Evolutionary conservation across 2,329 filamentous ascomycete genomes (phyloP).

Genomic region (Orbilia ellipsospora): DNA sequence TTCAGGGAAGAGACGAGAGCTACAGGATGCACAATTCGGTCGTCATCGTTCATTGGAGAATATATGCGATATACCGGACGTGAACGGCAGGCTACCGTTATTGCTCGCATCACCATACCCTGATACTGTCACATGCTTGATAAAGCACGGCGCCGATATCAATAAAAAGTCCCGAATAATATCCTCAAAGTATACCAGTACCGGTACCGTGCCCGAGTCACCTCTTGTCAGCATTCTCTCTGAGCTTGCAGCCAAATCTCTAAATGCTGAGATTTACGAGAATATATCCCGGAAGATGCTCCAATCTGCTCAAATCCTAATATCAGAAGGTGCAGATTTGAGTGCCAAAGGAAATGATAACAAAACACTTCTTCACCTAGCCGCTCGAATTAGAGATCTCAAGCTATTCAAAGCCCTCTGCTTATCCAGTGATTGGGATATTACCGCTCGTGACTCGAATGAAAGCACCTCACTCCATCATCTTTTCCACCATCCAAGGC

Average conservation of each 20-base stretch:
- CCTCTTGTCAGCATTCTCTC: no score
- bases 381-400: constrained; percentile 10
- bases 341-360: background rate
- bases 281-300: background rate
- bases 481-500: constrained; percentile 3
- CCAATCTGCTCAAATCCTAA: background rate
- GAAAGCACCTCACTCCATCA: constrained; percentile 18
- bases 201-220: no score
- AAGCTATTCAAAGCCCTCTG: constrained; percentile 36
- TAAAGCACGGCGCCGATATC: constrained; percentile 21
- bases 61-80: constrained; percentile 14
- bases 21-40: no score
- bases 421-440: constrained; percentile 23
- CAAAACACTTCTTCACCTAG: constrained; percentile 3
- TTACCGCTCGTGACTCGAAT: background rate
- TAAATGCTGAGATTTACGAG: no score
- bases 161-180: background rate
- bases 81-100: constrained; percentile 1
- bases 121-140: constrained; percentile 14
- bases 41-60: background rate
- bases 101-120: constrained; percentile 16
- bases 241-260: no score
- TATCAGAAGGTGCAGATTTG: constrained; percentile 21
- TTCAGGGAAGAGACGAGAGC: no score
- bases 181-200: no score